These are phyloP conservation scores for Macrophomina tecta DNA, from an alignment of 2,329 filamentous ascomycete genomes.

Conservation along the genomic window DNA sequence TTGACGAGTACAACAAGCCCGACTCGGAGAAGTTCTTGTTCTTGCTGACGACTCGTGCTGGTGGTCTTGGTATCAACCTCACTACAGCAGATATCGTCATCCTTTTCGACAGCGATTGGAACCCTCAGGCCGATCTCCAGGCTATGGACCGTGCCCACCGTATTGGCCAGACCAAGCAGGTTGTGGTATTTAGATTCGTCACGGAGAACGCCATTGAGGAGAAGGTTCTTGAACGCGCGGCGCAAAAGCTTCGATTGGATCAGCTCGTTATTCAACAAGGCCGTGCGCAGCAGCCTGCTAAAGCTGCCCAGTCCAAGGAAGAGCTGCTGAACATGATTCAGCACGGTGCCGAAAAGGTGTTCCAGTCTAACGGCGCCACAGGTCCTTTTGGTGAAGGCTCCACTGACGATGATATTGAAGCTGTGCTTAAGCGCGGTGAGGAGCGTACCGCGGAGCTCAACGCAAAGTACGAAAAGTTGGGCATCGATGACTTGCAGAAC, in stretches of 20 bases:
- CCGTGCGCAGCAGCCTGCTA: conserved; percentile 85
- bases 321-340: conserved; percentile 98
- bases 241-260: conserved; percentile 94
- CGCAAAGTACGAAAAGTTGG: conserved; percentile 93
- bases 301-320: conserved; percentile 93
- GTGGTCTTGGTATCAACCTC: conserved; percentile 95
- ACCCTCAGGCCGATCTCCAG: conserved; percentile 96
- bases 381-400: conserved; percentile 64
- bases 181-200: conserved; percentile 94
- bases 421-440: conserved; percentile 84
- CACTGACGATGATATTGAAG: conserved; percentile 87
- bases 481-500: conserved; percentile 95
- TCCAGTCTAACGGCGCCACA: conserved; percentile 73
- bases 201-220: conserved; percentile 99
- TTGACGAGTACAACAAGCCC: conserved; percentile 97
- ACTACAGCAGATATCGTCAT: conserved; percentile 95
- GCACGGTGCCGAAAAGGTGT: conserved; percentile 95
- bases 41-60: conserved; percentile 90
- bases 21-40: conserved; percentile 97
- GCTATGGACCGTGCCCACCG: conserved; percentile 99
- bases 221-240: conserved; percentile 94
- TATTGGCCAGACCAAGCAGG: conserved; percentile 98
- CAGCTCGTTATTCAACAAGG: conserved; percentile 98
- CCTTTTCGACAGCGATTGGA: conserved; percentile 98
- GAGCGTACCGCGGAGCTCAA: conserved; percentile 88